Evolutionary conservation across 1,139 yeast genomes (phyloP).

Genomic region (Kazachstania sp.): DNA sequence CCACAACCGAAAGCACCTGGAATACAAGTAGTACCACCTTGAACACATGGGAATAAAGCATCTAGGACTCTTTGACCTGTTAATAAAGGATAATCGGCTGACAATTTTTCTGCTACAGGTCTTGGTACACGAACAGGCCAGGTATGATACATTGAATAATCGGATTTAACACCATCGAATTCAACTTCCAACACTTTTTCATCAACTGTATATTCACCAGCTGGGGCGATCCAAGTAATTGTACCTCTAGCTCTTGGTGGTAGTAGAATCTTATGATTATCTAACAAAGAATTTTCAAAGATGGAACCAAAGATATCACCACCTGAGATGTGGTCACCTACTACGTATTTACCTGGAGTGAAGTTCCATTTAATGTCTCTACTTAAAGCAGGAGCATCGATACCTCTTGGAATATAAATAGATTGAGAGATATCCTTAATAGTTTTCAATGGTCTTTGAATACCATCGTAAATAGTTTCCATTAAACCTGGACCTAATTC

Average conservation of each 20-base stretch:
- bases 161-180: conserved; percentile 75
- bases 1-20: conserved; percentile 99
- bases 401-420: conserved; percentile 97
- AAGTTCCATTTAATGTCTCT: conserved; percentile 80
- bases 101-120: conserved; percentile 87
- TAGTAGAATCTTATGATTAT: conserved; percentile 85
- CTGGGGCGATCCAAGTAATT: conserved; percentile 75
- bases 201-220: conserved; percentile 85
- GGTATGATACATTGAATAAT: conserved; percentile 91
- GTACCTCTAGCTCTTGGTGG: conserved; percentile 99
- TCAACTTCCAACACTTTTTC: conserved; percentile 88
- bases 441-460: conserved; percentile 94
- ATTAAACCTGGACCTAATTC: conserved; percentile 98
- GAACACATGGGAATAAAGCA: conserved; percentile 96
- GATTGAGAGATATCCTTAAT: conserved; percentile 80
- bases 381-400: conserved; percentile 87
- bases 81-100: conserved; percentile 89
- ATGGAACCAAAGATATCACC: conserved; percentile 96
- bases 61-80: conserved; percentile 99
- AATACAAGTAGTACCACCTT: conserved; percentile 99
- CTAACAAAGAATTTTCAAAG: conserved; percentile 83
- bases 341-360: conserved; percentile 67
- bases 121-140: conserved; percentile 99
- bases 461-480: conserved; percentile 99
- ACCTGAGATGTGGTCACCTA: conserved; percentile 96